Conservation (phyloP, 495 filamentous ascomycete genomes). For the Daldinia childiae region DNA sequence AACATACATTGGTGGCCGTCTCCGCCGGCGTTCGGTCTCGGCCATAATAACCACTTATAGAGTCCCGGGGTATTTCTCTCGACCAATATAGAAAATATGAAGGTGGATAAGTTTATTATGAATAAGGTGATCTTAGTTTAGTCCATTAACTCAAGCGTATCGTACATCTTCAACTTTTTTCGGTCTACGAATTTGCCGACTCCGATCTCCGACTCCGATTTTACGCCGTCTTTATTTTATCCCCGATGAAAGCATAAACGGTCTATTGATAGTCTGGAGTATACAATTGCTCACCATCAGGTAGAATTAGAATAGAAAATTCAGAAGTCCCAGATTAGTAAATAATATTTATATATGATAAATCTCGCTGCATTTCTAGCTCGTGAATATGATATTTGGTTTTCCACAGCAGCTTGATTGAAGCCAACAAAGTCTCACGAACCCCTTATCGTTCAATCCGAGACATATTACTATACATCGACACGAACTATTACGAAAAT, state of each 20-base stretch:
- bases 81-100: background rate
- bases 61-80: background rate
- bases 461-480: background rate
- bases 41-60: slow-evolving; percentile 34
- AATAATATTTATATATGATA: slow-evolving; percentile 17
- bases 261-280: background rate
- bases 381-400: background rate
- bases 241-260: background rate
- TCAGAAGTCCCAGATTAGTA: background rate
- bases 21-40: slow-evolving; percentile 55
- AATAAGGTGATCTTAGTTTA: background rate
- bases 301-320: background rate
- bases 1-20: slow-evolving; percentile 59
- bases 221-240: slow-evolving; percentile 4
- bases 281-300: background rate
- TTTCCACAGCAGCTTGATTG: slow-evolving; percentile 1
- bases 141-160: background rate
- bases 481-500: slow-evolving; percentile 6
- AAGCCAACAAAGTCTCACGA: background rate
- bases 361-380: background rate
- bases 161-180: background rate
- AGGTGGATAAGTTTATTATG: slow-evolving; percentile 13
- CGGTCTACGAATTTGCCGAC: slow-evolving; percentile 28
- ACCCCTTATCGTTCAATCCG: slow-evolving; percentile 5
- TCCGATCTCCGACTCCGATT: slow-evolving; percentile 8